These are phyloP conservation scores for Tuber melanosporum DNA, from an alignment of 495 filamentous ascomycete genomes.

Conservation along the genomic window DNA sequence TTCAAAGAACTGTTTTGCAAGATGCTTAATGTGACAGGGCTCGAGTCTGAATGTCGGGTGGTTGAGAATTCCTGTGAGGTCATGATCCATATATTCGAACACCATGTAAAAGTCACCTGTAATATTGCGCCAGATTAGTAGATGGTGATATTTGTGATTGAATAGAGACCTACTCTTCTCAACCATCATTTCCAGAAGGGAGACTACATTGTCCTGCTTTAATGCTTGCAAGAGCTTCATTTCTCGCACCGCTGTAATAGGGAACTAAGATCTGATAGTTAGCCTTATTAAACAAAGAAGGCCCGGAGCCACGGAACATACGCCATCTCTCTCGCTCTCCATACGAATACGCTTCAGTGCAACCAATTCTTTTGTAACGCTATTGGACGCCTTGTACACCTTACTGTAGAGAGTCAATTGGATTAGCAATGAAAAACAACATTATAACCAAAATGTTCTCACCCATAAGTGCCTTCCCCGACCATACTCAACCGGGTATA, in stretches of 20 bases:
- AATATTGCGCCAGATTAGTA: constrained; percentile 2
- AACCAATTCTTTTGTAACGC: constrained; percentile 83
- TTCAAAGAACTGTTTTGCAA: constrained; percentile 89
- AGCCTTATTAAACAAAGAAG: background rate
- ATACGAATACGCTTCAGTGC: constrained; percentile 90
- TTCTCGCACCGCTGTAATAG: constrained; percentile 92
- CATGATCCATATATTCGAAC: constrained; percentile 96
- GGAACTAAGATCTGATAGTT: constrained; percentile 52
- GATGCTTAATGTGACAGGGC: constrained; percentile 81
- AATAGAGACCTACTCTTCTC: constrained; percentile 59
- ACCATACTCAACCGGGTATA: constrained; percentile 42
- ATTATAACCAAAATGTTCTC: constrained; percentile 6
- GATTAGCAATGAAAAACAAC: background rate
- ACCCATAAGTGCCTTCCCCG: constrained; percentile 42
- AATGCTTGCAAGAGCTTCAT: constrained; percentile 93
- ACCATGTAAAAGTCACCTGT: constrained; percentile 91
- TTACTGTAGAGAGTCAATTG: constrained; percentile 65
- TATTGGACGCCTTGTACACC: constrained; percentile 95
- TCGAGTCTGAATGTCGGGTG: constrained; percentile 89
- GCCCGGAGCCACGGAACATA: constrained; percentile 5
- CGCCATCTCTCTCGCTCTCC: constrained; percentile 92
- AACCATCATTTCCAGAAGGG: constrained; percentile 90
- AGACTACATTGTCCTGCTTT: constrained; percentile 85
- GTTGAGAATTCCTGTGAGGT: constrained; percentile 75
- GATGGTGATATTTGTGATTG: background rate